Evolutionary conservation across 2,329 filamentous ascomycete genomes (phyloP).

Genomic region (Colletotrichum sp.): DNA sequence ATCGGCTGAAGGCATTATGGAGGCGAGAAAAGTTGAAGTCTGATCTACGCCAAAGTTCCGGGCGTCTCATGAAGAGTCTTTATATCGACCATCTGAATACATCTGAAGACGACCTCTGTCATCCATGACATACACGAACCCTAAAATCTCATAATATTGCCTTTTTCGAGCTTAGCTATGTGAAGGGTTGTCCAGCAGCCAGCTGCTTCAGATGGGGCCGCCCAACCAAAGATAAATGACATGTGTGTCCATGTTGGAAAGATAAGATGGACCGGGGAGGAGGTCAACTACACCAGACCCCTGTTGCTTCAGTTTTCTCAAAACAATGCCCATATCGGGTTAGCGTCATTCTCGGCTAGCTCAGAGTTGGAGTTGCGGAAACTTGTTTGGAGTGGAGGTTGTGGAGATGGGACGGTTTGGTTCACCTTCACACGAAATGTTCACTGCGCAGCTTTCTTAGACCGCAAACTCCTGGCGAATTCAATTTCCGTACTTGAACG

Average conservation of each 20-base stretch:
- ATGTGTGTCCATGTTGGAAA: neutral
- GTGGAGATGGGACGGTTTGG: neutral
- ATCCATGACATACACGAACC: neutral
- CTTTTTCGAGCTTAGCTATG: neutral
- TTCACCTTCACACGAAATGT: neutral
- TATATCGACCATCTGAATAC: neutral
- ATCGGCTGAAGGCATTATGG: neutral
- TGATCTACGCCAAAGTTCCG: neutral
- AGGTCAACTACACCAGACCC: neutral
- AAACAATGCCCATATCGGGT: neutral
- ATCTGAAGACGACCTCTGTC: neutral
- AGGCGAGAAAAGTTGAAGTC: fast-evolving
- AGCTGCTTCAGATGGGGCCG: neutral
- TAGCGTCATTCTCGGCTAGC: neutral
- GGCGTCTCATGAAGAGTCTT: neutral
- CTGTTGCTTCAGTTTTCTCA: neutral
- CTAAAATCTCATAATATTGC: neutral
- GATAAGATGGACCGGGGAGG: neutral
- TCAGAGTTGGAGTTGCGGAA: neutral
- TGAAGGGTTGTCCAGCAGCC: neutral
- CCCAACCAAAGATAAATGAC: neutral
- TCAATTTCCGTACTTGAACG: neutral
- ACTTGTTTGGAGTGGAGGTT: neutral
- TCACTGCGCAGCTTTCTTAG: neutral
- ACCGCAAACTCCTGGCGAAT: neutral